These are phyloP conservation scores for Scedosporium boydii DNA, from an alignment of 2,329 filamentous ascomycete genomes.

Conservation along the genomic window DNA sequence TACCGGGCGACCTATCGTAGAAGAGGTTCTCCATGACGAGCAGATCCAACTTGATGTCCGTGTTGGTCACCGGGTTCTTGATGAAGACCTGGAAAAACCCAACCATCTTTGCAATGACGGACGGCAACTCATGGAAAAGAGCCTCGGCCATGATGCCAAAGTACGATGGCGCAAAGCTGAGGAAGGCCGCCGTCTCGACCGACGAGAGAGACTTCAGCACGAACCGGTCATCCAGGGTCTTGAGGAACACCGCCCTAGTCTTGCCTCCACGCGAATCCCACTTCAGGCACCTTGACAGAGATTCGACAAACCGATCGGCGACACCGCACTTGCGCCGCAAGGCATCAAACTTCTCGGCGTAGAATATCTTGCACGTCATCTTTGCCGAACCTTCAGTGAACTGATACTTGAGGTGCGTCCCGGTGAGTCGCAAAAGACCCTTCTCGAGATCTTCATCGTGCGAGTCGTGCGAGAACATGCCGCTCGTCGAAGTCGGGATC, in stretches of 20 bases:
- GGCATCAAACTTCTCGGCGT: conserved; percentile 95
- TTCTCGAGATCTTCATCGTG: conserved; percentile 70
- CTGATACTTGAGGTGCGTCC: conserved; percentile 91
- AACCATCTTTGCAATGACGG: conserved; percentile 98
- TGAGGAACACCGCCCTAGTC: conserved; percentile 93
- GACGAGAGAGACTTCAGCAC: conserved; percentile 86
- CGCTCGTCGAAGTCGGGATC: background rate
- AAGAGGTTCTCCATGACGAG: conserved; percentile 97
- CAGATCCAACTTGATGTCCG: conserved; percentile 89
- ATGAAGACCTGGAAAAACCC: conserved; percentile 97
- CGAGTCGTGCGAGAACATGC: conserved; percentile 9
- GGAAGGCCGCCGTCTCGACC: conserved; percentile 86
- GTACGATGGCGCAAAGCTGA: conserved; percentile 92
- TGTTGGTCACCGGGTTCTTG: conserved; percentile 84
- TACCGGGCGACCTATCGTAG: conserved; percentile 82
- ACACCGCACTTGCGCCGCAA: conserved; percentile 87
- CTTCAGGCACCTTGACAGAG: conserved; percentile 86
- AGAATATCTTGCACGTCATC: conserved; percentile 98
- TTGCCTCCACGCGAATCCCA: conserved; percentile 98
- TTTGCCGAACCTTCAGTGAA: conserved; percentile 90
- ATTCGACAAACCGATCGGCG: conserved; percentile 88
- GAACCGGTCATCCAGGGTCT: conserved; percentile 89
- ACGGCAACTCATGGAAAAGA: conserved; percentile 88
- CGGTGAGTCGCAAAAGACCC: conserved; percentile 72
- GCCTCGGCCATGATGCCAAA: conserved; percentile 96